These are phyloP conservation scores for Silene conica DNA, from an alignment of 148 eudicot genomes.

Conservation along the genomic window DNA sequence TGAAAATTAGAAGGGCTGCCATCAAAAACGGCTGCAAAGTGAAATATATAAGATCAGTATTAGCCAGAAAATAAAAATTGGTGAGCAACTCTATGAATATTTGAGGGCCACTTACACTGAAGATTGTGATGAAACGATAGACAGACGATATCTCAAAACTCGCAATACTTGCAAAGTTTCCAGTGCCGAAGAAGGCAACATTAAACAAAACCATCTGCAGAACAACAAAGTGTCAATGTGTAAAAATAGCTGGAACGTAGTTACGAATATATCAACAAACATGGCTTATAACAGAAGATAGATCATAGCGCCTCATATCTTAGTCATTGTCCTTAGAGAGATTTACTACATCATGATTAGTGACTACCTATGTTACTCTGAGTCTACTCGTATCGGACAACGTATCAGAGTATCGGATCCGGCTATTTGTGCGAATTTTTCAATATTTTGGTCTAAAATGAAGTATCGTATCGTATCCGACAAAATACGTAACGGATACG, in stretches of 20 bases:
- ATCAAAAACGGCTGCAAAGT: constrained; percentile 90
- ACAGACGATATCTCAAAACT: constrained; percentile 98
- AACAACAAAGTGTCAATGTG: neutral
- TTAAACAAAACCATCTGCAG: constrained; percentile 84
- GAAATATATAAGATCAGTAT: constrained; percentile 25
- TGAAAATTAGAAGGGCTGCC: constrained; percentile 93
- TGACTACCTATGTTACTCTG: too few relatives aligned
- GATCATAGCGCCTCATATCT: neutral
- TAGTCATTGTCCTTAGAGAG: too few relatives aligned
- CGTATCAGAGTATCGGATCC: too few relatives aligned
- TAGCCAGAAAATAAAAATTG: constrained; percentile 3
- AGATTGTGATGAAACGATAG: constrained; percentile 91
- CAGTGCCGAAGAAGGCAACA: constrained; percentile 96
- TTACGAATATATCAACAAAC: neutral
- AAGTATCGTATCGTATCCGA: too few relatives aligned
- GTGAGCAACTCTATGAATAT: neutral
- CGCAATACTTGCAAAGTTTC: constrained; percentile 96
- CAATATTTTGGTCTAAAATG: too few relatives aligned
- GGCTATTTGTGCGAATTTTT: too few relatives aligned
- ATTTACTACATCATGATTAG: too few relatives aligned
- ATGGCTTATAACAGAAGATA: too few relatives aligned
- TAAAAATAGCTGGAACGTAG: neutral
- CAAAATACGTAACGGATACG: too few relatives aligned
- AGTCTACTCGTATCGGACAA: too few relatives aligned
- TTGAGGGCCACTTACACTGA: constrained; percentile 59